phyloP scores from a whole-genome alignment of 2,329 filamentous ascomycete genomes.

The Zarea fungicola region DNA sequence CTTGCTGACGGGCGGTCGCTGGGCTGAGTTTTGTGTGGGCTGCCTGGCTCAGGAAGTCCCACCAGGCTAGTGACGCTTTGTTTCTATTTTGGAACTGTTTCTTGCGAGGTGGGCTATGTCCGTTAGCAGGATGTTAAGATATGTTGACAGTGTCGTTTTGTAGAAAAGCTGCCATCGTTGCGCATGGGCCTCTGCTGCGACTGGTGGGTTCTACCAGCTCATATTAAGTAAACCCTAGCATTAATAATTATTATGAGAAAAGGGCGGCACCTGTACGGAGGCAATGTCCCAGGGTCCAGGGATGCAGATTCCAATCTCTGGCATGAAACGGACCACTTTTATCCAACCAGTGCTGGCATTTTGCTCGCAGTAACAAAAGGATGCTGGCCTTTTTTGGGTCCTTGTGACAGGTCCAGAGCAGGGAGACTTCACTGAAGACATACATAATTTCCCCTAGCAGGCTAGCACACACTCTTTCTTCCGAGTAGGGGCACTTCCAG shows the following conservation, averaged over 20 bases:
- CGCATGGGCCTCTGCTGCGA: too few relatives aligned
- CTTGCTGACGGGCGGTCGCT: neutral
- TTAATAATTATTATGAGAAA: too few relatives aligned
- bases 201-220: too few relatives aligned
- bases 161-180: too few relatives aligned
- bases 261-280: neutral
- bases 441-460: too few relatives aligned
- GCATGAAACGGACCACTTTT: conserved; percentile 11
- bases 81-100: neutral
- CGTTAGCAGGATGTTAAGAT: too few relatives aligned
- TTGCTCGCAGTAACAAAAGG: conserved; percentile 1
- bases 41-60: neutral
- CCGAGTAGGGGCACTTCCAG: neutral
- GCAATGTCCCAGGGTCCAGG: neutral
- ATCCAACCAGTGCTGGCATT: neutral
- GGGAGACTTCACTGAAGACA: too few relatives aligned
- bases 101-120: too few relatives aligned
- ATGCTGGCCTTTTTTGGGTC: conserved; percentile 1
- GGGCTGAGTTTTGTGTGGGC: neutral
- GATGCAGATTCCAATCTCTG: conserved; percentile 6
- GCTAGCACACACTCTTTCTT: neutral
- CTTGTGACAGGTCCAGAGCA: neutral
- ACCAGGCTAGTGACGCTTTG: neutral
- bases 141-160: too few relatives aligned
- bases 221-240: too few relatives aligned